These are phyloP conservation scores for Alternaria sp. DNA, from an alignment of 2,329 filamentous ascomycete genomes.

Conservation along the genomic window DNA sequence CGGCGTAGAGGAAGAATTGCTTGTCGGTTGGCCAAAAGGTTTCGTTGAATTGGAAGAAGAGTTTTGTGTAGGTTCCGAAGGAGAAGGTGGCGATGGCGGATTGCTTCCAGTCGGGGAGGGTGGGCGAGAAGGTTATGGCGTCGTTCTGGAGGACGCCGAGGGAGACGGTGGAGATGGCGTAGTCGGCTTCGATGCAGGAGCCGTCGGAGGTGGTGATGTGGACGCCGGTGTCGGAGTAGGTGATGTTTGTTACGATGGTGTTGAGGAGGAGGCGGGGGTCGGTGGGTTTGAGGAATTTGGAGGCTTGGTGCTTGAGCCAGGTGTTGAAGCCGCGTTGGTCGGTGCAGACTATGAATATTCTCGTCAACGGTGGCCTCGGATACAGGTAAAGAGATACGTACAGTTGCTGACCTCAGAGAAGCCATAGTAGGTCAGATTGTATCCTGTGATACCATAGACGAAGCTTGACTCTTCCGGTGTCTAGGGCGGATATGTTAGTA, in stretches of 20 bases:
- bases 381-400: conserved; percentile 35
- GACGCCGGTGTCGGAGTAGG: conserved; percentile 61
- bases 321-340: conserved; percentile 68
- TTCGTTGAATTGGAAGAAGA: conserved; percentile 72
- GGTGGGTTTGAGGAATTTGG: conserved; percentile 62
- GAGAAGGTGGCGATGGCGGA: conserved; percentile 68
- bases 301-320: conserved; percentile 64
- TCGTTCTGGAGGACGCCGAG: conserved; percentile 71
- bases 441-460: conserved; percentile 61
- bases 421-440: conserved; percentile 56
- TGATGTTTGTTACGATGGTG: conserved; percentile 63
- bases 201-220: conserved; percentile 61
- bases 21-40: conserved; percentile 68
- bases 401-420: conserved; percentile 12
- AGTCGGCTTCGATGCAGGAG: conserved; percentile 64
- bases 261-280: conserved; percentile 65
- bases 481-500: conserved; percentile 14
- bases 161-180: conserved; percentile 72
- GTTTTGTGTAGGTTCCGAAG: conserved; percentile 77
- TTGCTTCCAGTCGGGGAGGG: conserved; percentile 69
- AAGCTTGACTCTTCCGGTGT: conserved; percentile 64
- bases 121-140: conserved; percentile 63
- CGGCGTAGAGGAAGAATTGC: conserved; percentile 63
- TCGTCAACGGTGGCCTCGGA: too few relatives aligned
- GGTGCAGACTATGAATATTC: conserved; percentile 63